These are phyloP conservation scores for Domatiomyces globalis DNA, from an alignment of 2,329 filamentous ascomycete genomes.

Conservation along the genomic window DNA sequence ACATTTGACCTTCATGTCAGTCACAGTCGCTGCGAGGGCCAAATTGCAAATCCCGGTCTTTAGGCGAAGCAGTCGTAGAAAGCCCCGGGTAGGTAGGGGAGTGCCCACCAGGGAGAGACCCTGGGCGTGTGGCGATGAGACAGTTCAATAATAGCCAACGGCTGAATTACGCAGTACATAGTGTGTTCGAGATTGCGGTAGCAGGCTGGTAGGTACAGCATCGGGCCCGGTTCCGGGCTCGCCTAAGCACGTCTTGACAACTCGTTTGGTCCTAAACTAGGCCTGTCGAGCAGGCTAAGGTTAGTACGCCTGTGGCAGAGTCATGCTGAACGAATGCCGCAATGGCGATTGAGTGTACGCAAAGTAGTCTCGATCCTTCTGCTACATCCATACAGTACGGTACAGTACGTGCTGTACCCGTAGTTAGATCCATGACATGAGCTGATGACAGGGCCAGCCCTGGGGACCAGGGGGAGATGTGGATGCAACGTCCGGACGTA, in stretches of 20 bases:
- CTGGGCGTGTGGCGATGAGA: neutral
- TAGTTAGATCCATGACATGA: too few relatives aligned
- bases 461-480: neutral
- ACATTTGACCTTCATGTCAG: neutral
- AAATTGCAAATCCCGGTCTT: neutral
- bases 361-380: neutral
- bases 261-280: neutral
- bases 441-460: too few relatives aligned
- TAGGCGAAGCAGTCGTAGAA: neutral
- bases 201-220: neutral
- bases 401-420: too few relatives aligned
- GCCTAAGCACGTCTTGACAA: neutral
- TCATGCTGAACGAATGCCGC: neutral
- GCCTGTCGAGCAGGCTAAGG: neutral
- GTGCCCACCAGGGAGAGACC: too few relatives aligned
- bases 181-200: neutral
- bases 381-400: too few relatives aligned
- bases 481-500: neutral
- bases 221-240: neutral
- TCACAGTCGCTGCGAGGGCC: neutral
- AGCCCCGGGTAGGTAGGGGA: neutral
- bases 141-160: neutral
- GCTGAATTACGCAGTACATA: neutral
- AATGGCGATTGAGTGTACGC: neutral
- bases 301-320: neutral